A percentile compares a stretch with the other conserved stretches of the same genome.
phyloP scores from a whole-genome alignment of 1,284 basidiomycete species.

The Porogramme epimiltina region DNA sequence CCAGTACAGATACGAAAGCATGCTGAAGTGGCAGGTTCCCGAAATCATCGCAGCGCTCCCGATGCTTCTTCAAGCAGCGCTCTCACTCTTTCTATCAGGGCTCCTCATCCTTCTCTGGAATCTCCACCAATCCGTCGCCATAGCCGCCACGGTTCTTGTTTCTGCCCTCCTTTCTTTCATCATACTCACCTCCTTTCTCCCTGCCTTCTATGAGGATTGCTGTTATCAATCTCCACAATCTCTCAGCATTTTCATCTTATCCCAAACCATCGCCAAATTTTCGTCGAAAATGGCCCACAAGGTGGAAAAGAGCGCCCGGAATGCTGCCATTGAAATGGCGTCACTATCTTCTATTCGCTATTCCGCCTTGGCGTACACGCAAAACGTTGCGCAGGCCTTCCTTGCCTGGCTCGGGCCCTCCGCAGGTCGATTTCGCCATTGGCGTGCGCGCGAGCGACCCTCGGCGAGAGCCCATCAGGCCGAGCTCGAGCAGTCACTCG shows the following conservation, averaged over 20 bases:
- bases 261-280: not conserved
- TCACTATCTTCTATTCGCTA: conserved; percentile 2
- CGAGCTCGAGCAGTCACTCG: conserved; percentile 16
- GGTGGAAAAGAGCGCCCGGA: conserved; percentile 1
- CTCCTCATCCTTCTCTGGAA: conserved; percentile 18
- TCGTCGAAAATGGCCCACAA: not conserved
- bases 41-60: conserved; percentile 19
- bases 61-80: conserved; percentile 17
- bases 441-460: conserved; percentile 15
- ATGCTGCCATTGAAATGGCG: not conserved
- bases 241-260: not conserved
- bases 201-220: conserved; percentile 24
- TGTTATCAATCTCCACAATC: conserved; percentile 32
- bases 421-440: conserved; percentile 5
- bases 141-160: conserved; percentile 16
- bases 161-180: conserved; percentile 19
- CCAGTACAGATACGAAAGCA: conserved; percentile 18
- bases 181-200: conserved; percentile 25
- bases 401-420: not conserved
- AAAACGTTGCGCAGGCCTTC: not conserved
- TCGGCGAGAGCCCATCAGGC: conserved; percentile 6
- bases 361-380: conserved; percentile 1
- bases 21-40: conserved; percentile 19
- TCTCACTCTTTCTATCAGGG: conserved; percentile 20
- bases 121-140: conserved; percentile 12